Percentiles rank a stretch among this genome's conserved stretches.
These are phyloP conservation scores for Vitis hybrid DNA, from an alignment of 177 flowering plant genomes.

Conservation along the genomic window DNA sequence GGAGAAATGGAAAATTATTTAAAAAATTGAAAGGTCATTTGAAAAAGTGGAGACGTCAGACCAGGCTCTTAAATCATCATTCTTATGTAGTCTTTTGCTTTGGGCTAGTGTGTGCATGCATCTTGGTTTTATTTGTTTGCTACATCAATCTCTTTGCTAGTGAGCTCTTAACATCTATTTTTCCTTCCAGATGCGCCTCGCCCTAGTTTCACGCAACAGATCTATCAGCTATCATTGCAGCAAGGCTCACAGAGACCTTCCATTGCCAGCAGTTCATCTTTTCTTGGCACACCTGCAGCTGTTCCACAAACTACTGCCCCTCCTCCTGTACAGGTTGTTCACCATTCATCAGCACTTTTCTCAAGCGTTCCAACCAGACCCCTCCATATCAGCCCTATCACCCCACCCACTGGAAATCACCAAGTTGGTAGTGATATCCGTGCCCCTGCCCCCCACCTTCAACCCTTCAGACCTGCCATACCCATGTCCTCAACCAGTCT, in stretches of 20 bases:
- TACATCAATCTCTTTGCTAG: background rate
- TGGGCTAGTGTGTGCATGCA: background rate
- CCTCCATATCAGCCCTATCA: slow-evolving; percentile 22
- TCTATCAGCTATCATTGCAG: slow-evolving; percentile 19
- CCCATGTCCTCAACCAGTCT: slow-evolving; percentile 20
- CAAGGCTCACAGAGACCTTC: slow-evolving; percentile 24
- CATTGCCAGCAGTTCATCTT: slow-evolving; percentile 9
- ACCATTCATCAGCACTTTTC: slow-evolving; percentile 30
- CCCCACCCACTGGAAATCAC: slow-evolving; percentile 27
- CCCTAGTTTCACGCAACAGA: slow-evolving; percentile 27
- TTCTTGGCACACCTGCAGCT: slow-evolving; percentile 7
- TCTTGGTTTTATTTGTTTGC: background rate
- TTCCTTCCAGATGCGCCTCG: slow-evolving; percentile 22
- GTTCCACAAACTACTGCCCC: slow-evolving; percentile 8
- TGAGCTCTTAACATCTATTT: background rate
- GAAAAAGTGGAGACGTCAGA: too few species aligned
- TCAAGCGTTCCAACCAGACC: slow-evolving; percentile 32
- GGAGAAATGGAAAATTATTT: too few species aligned
- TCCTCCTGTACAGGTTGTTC: slow-evolving; percentile 27
- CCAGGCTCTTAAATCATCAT: too few species aligned
- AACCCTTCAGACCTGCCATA: slow-evolving; percentile 38
- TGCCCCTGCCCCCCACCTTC: slow-evolving; percentile 68
- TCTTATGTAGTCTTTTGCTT: too few species aligned
- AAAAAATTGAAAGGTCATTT: too few species aligned
- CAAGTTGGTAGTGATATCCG: slow-evolving; percentile 42